Conservation (phyloP, 2,329 filamentous ascomycete genomes). For the Catunica adiposa region DNA sequence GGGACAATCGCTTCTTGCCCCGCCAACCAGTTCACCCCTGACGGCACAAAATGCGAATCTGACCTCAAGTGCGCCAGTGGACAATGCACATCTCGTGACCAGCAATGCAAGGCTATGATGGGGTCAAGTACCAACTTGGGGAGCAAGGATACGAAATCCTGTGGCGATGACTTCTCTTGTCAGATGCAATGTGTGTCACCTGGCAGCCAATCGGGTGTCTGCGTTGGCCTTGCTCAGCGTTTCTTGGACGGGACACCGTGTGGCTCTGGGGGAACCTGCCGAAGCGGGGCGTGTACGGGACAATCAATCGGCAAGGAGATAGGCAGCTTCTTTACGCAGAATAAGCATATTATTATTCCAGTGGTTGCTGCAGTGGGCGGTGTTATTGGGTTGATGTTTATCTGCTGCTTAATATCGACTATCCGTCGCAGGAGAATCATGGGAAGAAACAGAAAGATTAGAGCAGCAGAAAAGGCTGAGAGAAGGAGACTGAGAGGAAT, state of each 20-base stretch:
- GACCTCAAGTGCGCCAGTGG: constrained; percentile 71
- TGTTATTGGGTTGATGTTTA: constrained; percentile 52
- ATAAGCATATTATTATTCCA: constrained; percentile 72
- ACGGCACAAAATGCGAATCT: constrained; percentile 56
- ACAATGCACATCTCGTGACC: constrained; percentile 82
- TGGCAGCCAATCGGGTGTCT: constrained; percentile 46
- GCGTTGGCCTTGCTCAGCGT: constrained; percentile 68
- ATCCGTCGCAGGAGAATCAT: constrained; percentile 15
- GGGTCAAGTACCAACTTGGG: constrained; percentile 55
- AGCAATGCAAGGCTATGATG: constrained; percentile 76
- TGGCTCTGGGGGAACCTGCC: constrained; percentile 60
- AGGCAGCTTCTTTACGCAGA: constrained; percentile 54
- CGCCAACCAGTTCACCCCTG: constrained; percentile 46
- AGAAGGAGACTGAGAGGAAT: background rate
- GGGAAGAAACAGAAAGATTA: background rate
- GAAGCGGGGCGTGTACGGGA: constrained; percentile 62
- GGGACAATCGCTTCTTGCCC: constrained; percentile 62
- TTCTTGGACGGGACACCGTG: constrained; percentile 87
- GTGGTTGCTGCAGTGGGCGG: constrained; percentile 55
- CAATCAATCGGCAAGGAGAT: constrained; percentile 54
- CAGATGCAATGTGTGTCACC: constrained; percentile 60
- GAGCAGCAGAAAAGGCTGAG: background rate
- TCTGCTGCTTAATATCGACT: constrained; percentile 43
- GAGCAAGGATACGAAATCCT: constrained; percentile 66
- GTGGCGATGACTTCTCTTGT: constrained; percentile 44